Percentiles rank a stretch among this genome's conserved stretches.
Conservation (phyloP, 371 early-diverging fungal species). For the Sporodiniella umbellata region DNA sequence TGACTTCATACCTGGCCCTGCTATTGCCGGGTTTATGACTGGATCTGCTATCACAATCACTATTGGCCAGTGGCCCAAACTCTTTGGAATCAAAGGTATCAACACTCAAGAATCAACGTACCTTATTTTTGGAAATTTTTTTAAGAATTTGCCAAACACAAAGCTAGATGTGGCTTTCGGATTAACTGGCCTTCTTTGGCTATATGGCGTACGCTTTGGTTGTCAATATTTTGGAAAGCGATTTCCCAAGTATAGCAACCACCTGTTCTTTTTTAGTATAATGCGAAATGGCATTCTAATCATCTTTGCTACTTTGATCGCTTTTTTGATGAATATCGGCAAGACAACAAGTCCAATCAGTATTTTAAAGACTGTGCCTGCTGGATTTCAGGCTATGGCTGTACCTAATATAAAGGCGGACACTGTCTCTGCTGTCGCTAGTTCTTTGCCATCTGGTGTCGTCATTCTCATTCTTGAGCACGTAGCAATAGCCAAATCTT, state of each 20-base stretch:
- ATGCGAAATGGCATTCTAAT: slow-evolving; percentile 49
- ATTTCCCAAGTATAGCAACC: slow-evolving; percentile 38
- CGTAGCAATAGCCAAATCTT: slow-evolving; percentile 77
- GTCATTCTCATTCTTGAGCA: slow-evolving; percentile 82
- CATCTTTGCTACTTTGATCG: slow-evolving; percentile 43
- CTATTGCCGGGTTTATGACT: slow-evolving; percentile 70
- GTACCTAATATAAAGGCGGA: slow-evolving; percentile 44
- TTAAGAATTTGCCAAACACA: slow-evolving; percentile 43
- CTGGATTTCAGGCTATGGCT: slow-evolving; percentile 63
- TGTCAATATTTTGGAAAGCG: slow-evolving; percentile 33
- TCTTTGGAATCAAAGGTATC: slow-evolving; percentile 71
- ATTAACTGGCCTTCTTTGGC: slow-evolving; percentile 40
- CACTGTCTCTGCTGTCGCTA: slow-evolving; percentile 43
- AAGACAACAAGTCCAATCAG: slow-evolving; percentile 42
- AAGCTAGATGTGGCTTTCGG: slow-evolving; percentile 56
- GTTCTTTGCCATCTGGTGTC: slow-evolving; percentile 61
- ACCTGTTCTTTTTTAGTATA: slow-evolving; percentile 50
- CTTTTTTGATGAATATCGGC: slow-evolving; percentile 43
- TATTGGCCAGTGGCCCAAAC: slow-evolving; percentile 70
- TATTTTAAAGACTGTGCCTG: slow-evolving; percentile 69
- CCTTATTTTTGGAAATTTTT: slow-evolving; percentile 54
- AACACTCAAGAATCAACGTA: slow-evolving; percentile 60
- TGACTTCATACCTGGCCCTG: slow-evolving; percentile 83
- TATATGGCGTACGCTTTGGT: slow-evolving; percentile 47
- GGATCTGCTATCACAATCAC: slow-evolving; percentile 80